A percentile compares a stretch with the other conserved stretches of the same genome.
Evolutionary conservation across 2,329 filamentous ascomycete genomes (phyloP).

Genomic region (Cladosporium sp.): DNA sequence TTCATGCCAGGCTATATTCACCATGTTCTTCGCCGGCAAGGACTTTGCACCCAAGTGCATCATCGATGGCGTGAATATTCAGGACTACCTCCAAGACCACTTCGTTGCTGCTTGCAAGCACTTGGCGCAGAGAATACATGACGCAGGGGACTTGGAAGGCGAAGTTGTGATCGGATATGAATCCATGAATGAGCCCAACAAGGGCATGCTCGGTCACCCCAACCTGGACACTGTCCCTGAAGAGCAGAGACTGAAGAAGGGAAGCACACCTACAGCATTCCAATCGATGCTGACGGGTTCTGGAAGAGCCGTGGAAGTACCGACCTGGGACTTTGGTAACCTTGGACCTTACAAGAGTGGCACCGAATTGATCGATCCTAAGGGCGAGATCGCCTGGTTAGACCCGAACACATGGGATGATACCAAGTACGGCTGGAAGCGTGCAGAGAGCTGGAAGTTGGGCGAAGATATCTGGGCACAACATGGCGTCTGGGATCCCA

Average conservation of each 20-base stretch:
- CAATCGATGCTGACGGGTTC: slow-evolving; percentile 91
- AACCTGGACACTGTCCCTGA: slow-evolving; percentile 79
- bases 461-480: slow-evolving; percentile 98
- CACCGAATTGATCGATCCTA: slow-evolving; percentile 77
- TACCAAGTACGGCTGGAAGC: slow-evolving; percentile 82
- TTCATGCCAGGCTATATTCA: slow-evolving; percentile 87
- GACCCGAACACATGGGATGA: slow-evolving; percentile 76
- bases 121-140: slow-evolving; percentile 79
- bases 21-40: slow-evolving; percentile 84
- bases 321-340: slow-evolving; percentile 90
- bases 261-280: slow-evolving; percentile 90
- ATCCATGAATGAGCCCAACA: slow-evolving; percentile 91
- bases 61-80: slow-evolving; percentile 91
- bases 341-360: slow-evolving; percentile 91
- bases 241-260: slow-evolving; percentile 89
- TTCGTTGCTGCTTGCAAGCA: slow-evolving; percentile 79
- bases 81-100: slow-evolving; percentile 88
- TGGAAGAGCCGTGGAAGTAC: slow-evolving; percentile 83
- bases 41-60: slow-evolving; percentile 96
- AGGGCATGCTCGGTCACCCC: slow-evolving; percentile 78
- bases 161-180: slow-evolving; percentile 94
- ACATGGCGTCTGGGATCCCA: slow-evolving; percentile 90
- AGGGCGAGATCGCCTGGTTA: slow-evolving; percentile 83
- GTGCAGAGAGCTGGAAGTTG: slow-evolving; percentile 83
- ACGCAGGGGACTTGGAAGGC: slow-evolving; percentile 84